phyloP scores from a whole-genome alignment of 2,329 filamentous ascomycete species.

The Hymenoscyphus repandus region DNA sequence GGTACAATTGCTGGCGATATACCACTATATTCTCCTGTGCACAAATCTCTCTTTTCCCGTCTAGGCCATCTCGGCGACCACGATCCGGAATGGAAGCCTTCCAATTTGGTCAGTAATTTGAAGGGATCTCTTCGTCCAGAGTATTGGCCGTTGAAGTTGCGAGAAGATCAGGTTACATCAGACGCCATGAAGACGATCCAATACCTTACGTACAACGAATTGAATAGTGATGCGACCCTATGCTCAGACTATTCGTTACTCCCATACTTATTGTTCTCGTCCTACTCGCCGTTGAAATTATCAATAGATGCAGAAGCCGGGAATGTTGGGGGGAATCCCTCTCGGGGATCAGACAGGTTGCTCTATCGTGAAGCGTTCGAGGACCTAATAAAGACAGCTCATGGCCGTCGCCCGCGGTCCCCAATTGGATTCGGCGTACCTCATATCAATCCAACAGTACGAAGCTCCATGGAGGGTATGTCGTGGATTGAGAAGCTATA shows the following conservation, averaged over 20 bases:
- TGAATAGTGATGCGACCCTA: constrained; percentile 12
- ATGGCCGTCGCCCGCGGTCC: not conserved
- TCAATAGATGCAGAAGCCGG: not conserved
- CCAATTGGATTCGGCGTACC: not conserved
- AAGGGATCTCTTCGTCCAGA: constrained; percentile 41
- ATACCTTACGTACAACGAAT: constrained; percentile 16
- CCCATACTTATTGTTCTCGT: constrained; percentile 30
- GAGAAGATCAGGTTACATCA: constrained; percentile 1
- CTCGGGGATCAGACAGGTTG: constrained; percentile 10
- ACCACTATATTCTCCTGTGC: constrained; percentile 26
- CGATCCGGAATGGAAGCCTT: constrained; percentile 57
- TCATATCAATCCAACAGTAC: not conserved
- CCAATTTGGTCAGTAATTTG: constrained; percentile 51
- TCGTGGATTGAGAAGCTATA: constrained; percentile 16
- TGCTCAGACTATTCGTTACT: constrained; percentile 26
- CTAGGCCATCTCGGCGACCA: constrained; percentile 10
- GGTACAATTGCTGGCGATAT: constrained; percentile 14
- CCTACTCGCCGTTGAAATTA: constrained; percentile 29
- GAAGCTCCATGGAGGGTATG: constrained; percentile 2
- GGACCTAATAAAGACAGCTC: constrained; percentile 25
- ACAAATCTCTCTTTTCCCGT: constrained; percentile 21
- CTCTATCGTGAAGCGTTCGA: constrained; percentile 29
- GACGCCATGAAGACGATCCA: constrained; percentile 14
- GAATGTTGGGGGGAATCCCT: no score
- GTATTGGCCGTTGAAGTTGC: constrained; percentile 3